phyloP scores from a whole-genome alignment of 2,329 filamentous ascomycete species.

The Fusarium azukiicola region DNA sequence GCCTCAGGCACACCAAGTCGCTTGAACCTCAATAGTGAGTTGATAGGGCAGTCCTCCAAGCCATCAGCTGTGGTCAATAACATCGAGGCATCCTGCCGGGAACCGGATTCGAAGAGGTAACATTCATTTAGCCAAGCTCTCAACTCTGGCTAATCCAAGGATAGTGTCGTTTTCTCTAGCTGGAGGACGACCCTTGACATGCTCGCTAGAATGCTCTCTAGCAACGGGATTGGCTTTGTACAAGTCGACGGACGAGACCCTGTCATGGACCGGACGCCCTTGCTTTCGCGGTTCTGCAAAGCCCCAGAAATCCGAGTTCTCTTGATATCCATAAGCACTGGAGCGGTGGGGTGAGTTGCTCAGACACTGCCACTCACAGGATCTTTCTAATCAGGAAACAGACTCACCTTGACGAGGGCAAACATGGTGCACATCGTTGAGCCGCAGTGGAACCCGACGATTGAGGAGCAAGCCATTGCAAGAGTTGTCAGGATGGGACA shows the following conservation, averaged over 20 bases:
- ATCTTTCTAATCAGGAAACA: neutral
- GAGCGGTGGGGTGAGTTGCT: constrained; percentile 28
- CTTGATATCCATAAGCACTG: constrained; percentile 36
- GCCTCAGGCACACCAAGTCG: accelerated
- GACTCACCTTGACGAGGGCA: constrained; percentile 29
- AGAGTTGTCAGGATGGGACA: constrained; percentile 33
- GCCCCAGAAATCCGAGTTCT: neutral
- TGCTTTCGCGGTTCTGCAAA: neutral
- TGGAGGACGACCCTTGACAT: constrained; percentile 27
- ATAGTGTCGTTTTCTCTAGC: constrained; percentile 14
- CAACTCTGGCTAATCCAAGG: accelerated
- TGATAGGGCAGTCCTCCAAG: constrained; percentile 10
- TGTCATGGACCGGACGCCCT: neutral
- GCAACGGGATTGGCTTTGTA: neutral
- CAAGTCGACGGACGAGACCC: constrained; percentile 22
- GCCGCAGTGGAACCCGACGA: constrained; percentile 40
- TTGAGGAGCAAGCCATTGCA: constrained; percentile 35
- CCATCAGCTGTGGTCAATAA: constrained; percentile 22
- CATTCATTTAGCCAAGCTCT: accelerated
- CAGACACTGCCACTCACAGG: neutral
- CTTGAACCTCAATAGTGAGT: accelerated
- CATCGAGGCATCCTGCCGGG: neutral
- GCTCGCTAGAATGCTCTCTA: accelerated
- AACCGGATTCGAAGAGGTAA: neutral
- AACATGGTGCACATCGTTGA: constrained; percentile 33